A percentile compares a stretch with the other conserved stretches of the same genome.
Conservation (phyloP, 768 basidiomycete species). For the Leucocoprinus sp. region DNA sequence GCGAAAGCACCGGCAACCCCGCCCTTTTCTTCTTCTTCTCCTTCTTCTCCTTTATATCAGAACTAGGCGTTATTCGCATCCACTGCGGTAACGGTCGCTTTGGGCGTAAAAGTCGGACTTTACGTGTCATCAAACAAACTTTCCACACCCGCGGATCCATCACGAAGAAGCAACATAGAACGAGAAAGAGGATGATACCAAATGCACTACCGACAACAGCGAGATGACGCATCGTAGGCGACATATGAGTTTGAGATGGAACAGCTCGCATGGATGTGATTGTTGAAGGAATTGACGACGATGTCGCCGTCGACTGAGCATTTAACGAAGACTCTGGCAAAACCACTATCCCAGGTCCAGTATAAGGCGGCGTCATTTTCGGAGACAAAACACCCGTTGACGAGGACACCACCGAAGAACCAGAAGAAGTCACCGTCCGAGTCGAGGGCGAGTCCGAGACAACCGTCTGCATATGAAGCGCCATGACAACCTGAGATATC, state of each 20-base stretch:
- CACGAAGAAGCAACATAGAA: constrained; percentile 2
- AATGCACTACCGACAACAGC: constrained; percentile 4
- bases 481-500: background rate
- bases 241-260: background rate
- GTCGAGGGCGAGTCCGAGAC: background rate
- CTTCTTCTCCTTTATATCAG: background rate
- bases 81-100: constrained; percentile 1
- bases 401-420: background rate
- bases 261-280: background rate
- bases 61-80: background rate
- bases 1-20: background rate
- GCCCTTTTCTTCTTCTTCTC: no score
- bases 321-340: background rate
- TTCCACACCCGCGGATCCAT: constrained; percentile 7
- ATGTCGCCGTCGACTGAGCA: background rate
- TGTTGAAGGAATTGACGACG: background rate
- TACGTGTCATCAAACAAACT: background rate
- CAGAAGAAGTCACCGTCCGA: background rate
- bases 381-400: background rate
- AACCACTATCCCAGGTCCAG: constrained; percentile 6
- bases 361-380: constrained; percentile 2
- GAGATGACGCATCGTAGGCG: background rate
- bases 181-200: background rate
- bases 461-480: background rate
- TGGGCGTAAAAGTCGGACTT: background rate